Percentiles rank a stretch among this genome's conserved stretches.
phyloP scores from a whole-genome alignment of 441 rosid genomes.

The Aleurites moluccanus region DNA sequence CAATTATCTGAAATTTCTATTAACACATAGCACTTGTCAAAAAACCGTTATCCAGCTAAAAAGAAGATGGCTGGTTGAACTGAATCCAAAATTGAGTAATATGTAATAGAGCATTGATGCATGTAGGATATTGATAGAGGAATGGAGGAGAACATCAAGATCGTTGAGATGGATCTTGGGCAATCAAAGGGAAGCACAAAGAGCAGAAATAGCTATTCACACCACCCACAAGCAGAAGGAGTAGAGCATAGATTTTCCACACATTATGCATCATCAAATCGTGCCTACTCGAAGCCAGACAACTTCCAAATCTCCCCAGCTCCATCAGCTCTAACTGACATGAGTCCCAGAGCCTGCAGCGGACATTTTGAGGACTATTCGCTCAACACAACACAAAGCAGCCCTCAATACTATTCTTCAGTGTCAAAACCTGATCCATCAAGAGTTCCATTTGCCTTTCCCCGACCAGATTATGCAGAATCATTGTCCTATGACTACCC shows the following conservation, averaged over 20 bases:
- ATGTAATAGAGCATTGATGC: constrained; percentile 7
- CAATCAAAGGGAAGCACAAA: constrained; percentile 40
- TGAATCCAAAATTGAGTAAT: neutral
- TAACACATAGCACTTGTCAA: no score
- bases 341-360: constrained; percentile 69
- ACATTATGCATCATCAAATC: constrained; percentile 26
- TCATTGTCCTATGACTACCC: constrained; percentile 48
- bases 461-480: constrained; percentile 51
- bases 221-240: constrained; percentile 30
- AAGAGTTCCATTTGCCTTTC: constrained; percentile 45
- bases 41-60: no score
- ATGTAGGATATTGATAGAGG: constrained; percentile 50
- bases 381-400: constrained; percentile 55
- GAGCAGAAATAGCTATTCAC: constrained; percentile 45
- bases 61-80: neutral
- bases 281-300: constrained; percentile 36
- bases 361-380: constrained; percentile 71
- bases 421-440: constrained; percentile 53
- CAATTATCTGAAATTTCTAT: no score
- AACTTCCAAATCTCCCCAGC: constrained; percentile 49
- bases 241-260: constrained; percentile 40
- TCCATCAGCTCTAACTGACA: constrained; percentile 65
- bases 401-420: constrained; percentile 66
- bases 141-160: constrained; percentile 72
- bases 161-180: constrained; percentile 73